These are phyloP conservation scores for Zalerion maritima DNA, from an alignment of 495 filamentous ascomycete species.

Conservation along the genomic window DNA sequence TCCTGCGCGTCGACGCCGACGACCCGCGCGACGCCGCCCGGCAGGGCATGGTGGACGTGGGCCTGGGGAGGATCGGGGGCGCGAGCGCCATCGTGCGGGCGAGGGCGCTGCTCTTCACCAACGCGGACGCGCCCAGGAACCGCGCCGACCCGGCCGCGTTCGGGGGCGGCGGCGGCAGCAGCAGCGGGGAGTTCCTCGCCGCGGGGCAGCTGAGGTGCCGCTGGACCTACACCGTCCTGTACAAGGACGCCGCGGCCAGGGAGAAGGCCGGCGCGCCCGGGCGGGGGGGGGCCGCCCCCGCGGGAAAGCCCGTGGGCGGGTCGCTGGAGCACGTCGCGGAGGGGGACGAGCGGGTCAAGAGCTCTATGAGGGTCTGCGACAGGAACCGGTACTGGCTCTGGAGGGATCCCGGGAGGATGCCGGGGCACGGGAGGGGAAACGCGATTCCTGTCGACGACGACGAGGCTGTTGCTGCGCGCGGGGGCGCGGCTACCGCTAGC, in stretches of 20 bases:
- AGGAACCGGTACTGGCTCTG: slow-evolving; percentile 24
- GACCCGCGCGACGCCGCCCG: slow-evolving; percentile 21
- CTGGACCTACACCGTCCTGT: slow-evolving; percentile 15
- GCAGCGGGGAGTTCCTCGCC: slow-evolving; percentile 12
- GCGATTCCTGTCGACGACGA: slow-evolving; percentile 7
- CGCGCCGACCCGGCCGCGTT: slow-evolving; percentile 17
- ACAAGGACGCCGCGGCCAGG: slow-evolving; percentile 9
- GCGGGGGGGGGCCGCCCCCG: no score
- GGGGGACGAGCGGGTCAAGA: slow-evolving; percentile 13
- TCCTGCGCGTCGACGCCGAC: slow-evolving; percentile 30
- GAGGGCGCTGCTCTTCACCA: slow-evolving; percentile 36
- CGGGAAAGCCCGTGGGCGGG: slow-evolving; percentile 22
- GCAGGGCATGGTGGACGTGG: slow-evolving; percentile 31
- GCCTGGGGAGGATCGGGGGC: no score
- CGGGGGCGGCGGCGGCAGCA: slow-evolving; percentile 7
- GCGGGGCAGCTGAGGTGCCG: slow-evolving; percentile 24
- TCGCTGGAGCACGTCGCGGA: slow-evolving; percentile 12
- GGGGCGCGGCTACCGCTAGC: no score
- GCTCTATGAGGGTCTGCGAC: slow-evolving; percentile 8
- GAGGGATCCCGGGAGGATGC: slow-evolving; percentile 19
- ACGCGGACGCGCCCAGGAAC: slow-evolving; percentile 28
- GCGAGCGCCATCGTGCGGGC: slow-evolving; percentile 14
- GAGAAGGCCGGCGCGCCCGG: not conserved
- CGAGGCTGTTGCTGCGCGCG: no score
- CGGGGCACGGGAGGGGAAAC: slow-evolving; percentile 1